Conservation (phyloP, 2,329 filamentous ascomycete species). For the Zasmidium angulare region DNA sequence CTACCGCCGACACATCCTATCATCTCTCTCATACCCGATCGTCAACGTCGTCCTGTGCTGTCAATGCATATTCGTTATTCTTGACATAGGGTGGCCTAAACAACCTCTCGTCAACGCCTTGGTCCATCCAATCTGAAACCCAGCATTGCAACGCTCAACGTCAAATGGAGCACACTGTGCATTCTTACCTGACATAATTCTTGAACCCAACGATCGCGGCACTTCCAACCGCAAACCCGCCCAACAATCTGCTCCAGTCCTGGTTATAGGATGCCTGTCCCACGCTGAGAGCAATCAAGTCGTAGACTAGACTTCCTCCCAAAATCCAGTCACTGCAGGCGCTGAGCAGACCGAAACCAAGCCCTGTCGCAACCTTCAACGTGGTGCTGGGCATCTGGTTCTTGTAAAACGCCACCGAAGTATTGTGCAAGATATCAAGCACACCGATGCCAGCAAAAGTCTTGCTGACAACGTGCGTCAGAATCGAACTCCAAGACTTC, state of each 20-base stretch:
- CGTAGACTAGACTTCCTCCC: constrained; percentile 59
- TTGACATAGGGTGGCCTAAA: constrained; percentile 34
- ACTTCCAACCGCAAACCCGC: constrained; percentile 51
- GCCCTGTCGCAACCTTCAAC: constrained; percentile 54
- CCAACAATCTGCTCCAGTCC: constrained; percentile 54
- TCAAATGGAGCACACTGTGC: constrained; percentile 4
- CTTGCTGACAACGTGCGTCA: constrained; percentile 60
- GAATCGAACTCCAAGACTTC: constrained; percentile 50
- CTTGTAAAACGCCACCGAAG: constrained; percentile 56
- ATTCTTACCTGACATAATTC: constrained; percentile 54
- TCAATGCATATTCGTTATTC: constrained; percentile 24
- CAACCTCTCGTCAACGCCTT: not conserved
- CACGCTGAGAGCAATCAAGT: constrained; percentile 55
- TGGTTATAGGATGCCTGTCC: constrained; percentile 53
- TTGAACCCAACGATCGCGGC: constrained; percentile 55
- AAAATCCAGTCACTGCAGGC: constrained; percentile 60
- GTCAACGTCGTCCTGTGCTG: constrained; percentile 28
- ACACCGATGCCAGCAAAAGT: constrained; percentile 62
- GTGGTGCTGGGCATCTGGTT: constrained; percentile 46
- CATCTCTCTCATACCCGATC: constrained; percentile 19
- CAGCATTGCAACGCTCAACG: not conserved
- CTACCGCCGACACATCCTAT: not conserved
- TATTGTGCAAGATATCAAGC: constrained; percentile 60
- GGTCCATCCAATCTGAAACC: not conserved
- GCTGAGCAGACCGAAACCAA: constrained; percentile 54